These are phyloP conservation scores for Talaromyces sp. DNA, from an alignment of 2,329 filamentous ascomycete genomes.

Conservation along the genomic window DNA sequence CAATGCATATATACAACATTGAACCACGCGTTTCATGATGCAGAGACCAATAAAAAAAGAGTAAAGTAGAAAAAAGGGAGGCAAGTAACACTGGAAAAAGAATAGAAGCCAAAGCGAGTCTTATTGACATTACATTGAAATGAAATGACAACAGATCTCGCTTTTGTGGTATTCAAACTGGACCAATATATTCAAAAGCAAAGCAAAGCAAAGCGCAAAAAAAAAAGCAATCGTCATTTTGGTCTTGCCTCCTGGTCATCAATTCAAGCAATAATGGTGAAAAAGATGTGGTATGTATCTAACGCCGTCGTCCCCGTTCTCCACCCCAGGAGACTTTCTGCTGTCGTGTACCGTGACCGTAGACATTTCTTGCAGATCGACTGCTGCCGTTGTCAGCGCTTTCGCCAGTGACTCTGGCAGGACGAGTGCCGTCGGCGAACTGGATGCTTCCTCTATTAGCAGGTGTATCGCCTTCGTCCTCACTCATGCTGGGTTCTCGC, in stretches of 20 bases:
- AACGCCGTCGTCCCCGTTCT: constrained; percentile 8
- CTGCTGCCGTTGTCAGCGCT: constrained; percentile 3
- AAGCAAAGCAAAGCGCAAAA: not conserved
- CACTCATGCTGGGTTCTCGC: constrained; percentile 1
- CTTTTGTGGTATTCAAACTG: not conserved
- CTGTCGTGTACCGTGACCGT: constrained; percentile 6
- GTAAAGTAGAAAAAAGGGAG: not conserved
- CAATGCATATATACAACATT: not conserved
- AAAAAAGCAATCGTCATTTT: not conserved
- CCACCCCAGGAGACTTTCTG: constrained; percentile 10
- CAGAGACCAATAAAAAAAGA: not conserved
- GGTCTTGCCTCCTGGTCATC: not conserved
- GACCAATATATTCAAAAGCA: not conserved
- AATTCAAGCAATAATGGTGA: not conserved
- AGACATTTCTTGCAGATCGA: not conserved
- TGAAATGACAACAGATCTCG: not conserved
- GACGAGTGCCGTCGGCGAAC: constrained; percentile 8
- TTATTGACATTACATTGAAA: not conserved
- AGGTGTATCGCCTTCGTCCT: constrained; percentile 10
- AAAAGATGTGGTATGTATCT: not conserved
- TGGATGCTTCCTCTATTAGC: constrained; percentile 9
- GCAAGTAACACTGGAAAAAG: not conserved
- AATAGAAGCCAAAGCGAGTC: not conserved
- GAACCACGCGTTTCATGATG: not conserved
- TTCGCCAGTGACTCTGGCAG: constrained; percentile 4